Conservation (phyloP, 768 basidiomycete genomes). For the Collybia nuda region DNA sequence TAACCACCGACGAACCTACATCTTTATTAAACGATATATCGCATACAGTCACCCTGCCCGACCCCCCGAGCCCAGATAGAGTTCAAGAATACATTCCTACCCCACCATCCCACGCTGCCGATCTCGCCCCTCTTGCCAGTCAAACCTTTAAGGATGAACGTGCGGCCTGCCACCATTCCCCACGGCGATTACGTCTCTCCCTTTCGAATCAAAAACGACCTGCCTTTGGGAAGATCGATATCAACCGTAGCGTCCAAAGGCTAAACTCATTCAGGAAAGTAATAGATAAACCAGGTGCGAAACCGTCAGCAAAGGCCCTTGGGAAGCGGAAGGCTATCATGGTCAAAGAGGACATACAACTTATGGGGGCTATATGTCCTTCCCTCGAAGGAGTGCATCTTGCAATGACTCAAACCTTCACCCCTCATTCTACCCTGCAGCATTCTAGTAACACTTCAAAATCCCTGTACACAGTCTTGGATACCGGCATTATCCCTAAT, state of each 20-base stretch:
- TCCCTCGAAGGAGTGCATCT: too few species aligned
- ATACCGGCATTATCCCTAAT: not conserved
- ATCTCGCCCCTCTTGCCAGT: constrained; percentile 11
- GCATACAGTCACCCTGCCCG: not conserved
- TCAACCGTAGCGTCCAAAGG: constrained; percentile 5
- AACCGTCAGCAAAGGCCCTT: constrained; percentile 14
- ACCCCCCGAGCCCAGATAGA: not conserved
- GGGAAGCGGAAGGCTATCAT: constrained; percentile 22
- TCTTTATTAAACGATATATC: not conserved
- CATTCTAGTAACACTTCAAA: too few species aligned
- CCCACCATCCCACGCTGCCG: not conserved
- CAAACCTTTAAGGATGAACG: constrained; percentile 16
- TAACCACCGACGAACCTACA: not conserved
- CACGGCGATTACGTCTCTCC: not conserved
- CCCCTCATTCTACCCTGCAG: too few species aligned
- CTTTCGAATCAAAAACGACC: constrained; percentile 6
- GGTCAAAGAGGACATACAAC: constrained; percentile 3
- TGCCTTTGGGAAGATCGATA: constrained; percentile 12
- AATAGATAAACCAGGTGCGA: constrained; percentile 1
- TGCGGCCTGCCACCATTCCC: constrained; percentile 7
- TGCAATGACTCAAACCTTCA: too few species aligned
- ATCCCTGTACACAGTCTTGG: not conserved
- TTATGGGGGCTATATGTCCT: not conserved
- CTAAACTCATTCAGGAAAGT: not conserved
- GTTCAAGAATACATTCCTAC: not conserved